Conservation (phyloP, 352 stramenopile genomes). For the Globisporangium canariense region DNA sequence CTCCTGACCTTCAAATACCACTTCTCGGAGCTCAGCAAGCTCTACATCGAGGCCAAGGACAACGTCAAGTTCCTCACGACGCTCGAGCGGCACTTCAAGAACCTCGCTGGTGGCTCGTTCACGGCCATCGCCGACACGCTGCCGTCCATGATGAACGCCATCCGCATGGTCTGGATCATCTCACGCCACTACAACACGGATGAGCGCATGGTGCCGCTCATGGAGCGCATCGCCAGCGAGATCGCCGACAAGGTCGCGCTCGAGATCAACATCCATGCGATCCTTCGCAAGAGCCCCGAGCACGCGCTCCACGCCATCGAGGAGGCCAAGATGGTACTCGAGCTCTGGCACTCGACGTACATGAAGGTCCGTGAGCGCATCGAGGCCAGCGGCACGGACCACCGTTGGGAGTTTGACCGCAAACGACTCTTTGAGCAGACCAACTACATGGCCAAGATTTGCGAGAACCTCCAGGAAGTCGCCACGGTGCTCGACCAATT, state of each 20-base stretch:
- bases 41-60: slow-evolving; percentile 95
- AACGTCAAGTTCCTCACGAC: slow-evolving; percentile 97
- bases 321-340: slow-evolving; percentile 90
- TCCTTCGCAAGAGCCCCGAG: slow-evolving; percentile 81
- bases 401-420: slow-evolving; percentile 95
- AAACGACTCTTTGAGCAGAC: slow-evolving; percentile 95
- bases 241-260: slow-evolving; percentile 91
- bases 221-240: slow-evolving; percentile 94
- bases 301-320: slow-evolving; percentile 80
- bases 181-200: slow-evolving; percentile 98
- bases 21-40: slow-evolving; percentile 93
- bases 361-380: slow-evolving; percentile 93
- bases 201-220: slow-evolving; percentile 94
- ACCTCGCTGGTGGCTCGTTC: slow-evolving; percentile 90
- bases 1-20: slow-evolving; percentile 93
- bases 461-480: slow-evolving; percentile 92
- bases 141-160: slow-evolving; percentile 95
- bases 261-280: slow-evolving; percentile 90
- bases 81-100: slow-evolving; percentile 96
- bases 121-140: slow-evolving; percentile 91
- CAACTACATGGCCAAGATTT: slow-evolving; percentile 96
- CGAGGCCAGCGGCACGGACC: slow-evolving; percentile 91
- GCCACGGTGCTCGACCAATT: slow-evolving; percentile 93
- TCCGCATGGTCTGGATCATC: slow-evolving; percentile 98
- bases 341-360: slow-evolving; percentile 94